These are phyloP conservation scores for Aspergillus ustus DNA, from an alignment of 2,329 filamentous ascomycete genomes.

Conservation along the genomic window DNA sequence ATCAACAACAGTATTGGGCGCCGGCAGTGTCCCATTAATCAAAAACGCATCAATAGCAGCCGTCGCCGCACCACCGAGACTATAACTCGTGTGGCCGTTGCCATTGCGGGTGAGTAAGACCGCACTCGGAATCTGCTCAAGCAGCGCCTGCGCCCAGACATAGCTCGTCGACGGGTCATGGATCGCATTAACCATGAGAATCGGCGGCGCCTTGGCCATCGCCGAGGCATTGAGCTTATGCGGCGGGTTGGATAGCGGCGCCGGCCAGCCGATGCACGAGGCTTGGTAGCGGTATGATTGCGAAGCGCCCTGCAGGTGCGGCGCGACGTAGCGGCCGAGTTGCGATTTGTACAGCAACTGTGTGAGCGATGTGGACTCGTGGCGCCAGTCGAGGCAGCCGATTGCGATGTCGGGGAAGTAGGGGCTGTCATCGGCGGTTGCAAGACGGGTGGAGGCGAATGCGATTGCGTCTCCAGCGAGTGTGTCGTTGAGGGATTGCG, in stretches of 20 bases:
- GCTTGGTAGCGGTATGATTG: conserved; percentile 36
- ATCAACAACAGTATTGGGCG: conserved; percentile 3
- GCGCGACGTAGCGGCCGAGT: conserved; percentile 37
- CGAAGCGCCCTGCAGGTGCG: conserved; percentile 40
- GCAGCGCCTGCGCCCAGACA: conserved; percentile 43
- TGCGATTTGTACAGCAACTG: conserved; percentile 34
- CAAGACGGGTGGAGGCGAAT: conserved; percentile 34
- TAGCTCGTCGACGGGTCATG: conserved; percentile 49
- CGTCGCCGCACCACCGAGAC: neutral
- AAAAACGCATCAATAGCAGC: conserved; percentile 9
- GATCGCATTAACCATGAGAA: conserved; percentile 46
- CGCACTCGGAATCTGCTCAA: conserved; percentile 38
- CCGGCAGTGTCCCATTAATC: conserved; percentile 9
- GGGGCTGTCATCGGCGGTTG: conserved; percentile 29
- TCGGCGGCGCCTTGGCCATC: conserved; percentile 24
- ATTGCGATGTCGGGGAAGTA: conserved; percentile 29
- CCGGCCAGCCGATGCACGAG: conserved; percentile 49
- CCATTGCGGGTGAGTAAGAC: conserved; percentile 48
- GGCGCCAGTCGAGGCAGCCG: conserved; percentile 12
- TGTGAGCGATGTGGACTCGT: conserved; percentile 15
- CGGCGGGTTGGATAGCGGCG: conserved; percentile 41
- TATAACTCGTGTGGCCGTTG: conserved; percentile 12
- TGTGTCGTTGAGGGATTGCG: conserved; percentile 33
- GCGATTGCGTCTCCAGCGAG: conserved; percentile 42
- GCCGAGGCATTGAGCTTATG: conserved; percentile 29